Percentiles rank a stretch among this genome's conserved stretches.
phyloP scores from a whole-genome alignment of 441 rosid genomes.

The Breynia disticha region DNA sequence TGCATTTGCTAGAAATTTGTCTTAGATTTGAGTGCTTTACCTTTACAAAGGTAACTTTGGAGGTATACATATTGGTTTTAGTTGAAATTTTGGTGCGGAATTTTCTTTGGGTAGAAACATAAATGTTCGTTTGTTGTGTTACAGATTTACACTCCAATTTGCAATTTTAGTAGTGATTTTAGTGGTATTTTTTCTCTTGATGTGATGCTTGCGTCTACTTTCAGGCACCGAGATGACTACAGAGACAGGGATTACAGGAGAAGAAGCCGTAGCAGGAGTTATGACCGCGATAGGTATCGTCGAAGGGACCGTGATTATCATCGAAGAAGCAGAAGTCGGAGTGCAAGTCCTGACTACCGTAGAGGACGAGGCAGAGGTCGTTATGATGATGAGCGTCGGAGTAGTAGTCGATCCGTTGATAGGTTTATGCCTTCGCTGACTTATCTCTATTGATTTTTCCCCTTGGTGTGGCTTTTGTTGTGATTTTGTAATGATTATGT shows the following conservation, averaged over 20 bases:
- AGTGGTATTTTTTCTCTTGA: neutral
- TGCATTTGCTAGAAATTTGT: neutral
- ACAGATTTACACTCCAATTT: neutral
- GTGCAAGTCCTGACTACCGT: constrained; percentile 40
- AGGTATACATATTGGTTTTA: too few relatives aligned
- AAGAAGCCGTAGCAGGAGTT: constrained; percentile 56
- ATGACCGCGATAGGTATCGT: constrained; percentile 40
- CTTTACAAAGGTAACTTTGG: neutral
- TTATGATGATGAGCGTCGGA: constrained; percentile 37
- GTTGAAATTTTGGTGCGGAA: neutral
- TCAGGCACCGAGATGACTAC: constrained; percentile 43
- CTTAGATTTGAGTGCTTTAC: neutral
- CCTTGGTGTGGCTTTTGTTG: neutral
- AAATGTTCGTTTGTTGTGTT: too few relatives aligned
- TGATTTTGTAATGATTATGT: neutral
- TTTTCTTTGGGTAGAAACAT: neutral
- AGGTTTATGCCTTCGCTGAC: constrained; percentile 20
- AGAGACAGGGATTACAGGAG: constrained; percentile 33
- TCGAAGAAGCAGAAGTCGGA: constrained; percentile 44
- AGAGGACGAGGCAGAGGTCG: constrained; percentile 36
- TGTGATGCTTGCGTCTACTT: neutral
- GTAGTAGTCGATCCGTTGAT: constrained; percentile 34
- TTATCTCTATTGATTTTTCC: neutral
- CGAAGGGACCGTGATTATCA: constrained; percentile 39
- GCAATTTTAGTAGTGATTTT: neutral